These are phyloP conservation scores for Tulasnella sp. DNA, from an alignment of 768 basidiomycete species.

Conservation along the genomic window DNA sequence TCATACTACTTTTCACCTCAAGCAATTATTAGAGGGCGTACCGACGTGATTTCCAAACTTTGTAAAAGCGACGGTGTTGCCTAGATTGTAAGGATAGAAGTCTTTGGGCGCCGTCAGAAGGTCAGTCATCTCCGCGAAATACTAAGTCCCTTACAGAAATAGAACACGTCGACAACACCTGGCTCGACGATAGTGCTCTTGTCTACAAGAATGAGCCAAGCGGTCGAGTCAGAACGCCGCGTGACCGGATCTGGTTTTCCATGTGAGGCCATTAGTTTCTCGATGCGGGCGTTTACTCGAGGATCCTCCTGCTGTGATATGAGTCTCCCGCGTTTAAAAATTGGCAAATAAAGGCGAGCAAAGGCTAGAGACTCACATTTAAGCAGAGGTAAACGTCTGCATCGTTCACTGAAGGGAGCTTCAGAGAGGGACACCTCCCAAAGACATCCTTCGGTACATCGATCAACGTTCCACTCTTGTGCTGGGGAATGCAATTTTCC, in stretches of 20 bases:
- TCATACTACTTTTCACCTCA: not conserved
- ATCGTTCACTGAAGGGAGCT: slow-evolving; percentile 3
- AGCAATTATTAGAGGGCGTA: not conserved
- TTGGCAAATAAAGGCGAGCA: not conserved
- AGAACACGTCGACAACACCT: slow-evolving; percentile 22
- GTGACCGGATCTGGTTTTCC: slow-evolving; percentile 23
- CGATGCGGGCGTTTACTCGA: slow-evolving; percentile 15
- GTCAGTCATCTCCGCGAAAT: not conserved
- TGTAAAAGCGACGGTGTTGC: slow-evolving; percentile 11
- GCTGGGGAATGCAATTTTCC: slow-evolving; percentile 10
- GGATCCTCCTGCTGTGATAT: slow-evolving; percentile 15
- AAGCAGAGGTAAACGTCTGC: slow-evolving; percentile 13
- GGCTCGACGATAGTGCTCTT: slow-evolving; percentile 10
- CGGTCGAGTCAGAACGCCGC: not conserved
- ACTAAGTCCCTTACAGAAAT: slow-evolving; percentile 13
- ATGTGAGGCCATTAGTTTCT: slow-evolving; percentile 10
- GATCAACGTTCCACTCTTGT: slow-evolving; percentile 8
- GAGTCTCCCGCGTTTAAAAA: not conserved
- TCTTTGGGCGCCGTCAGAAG: not conserved
- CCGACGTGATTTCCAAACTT: slow-evolving; percentile 24
- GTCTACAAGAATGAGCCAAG: slow-evolving; percentile 19
- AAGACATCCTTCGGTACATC: slow-evolving; percentile 12
- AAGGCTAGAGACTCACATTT: slow-evolving; percentile 2
- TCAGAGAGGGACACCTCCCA: slow-evolving; percentile 4
- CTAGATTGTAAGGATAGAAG: slow-evolving; percentile 27